Conservation (phyloP, 2,329 filamentous ascomycete species). For the Aspergillus brasiliensis region DNA sequence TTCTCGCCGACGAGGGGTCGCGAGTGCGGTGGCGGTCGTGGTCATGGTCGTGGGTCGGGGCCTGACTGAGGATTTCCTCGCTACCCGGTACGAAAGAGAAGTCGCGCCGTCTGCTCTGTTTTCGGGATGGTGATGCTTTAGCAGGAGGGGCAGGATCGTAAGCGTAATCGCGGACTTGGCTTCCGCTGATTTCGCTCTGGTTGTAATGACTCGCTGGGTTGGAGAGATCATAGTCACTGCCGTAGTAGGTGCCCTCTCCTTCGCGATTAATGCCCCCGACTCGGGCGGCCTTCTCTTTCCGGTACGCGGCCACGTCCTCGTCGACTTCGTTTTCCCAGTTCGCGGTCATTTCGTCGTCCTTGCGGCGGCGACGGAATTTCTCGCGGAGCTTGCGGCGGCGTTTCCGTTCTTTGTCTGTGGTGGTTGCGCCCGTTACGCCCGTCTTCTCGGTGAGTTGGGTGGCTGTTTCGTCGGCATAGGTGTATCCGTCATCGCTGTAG, state of each 20-base stretch:
- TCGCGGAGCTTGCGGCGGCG: slow-evolving; percentile 42
- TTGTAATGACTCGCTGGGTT: slow-evolving; percentile 58
- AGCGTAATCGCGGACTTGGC: slow-evolving; percentile 50
- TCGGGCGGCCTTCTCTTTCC: slow-evolving; percentile 79
- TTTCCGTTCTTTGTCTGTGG: slow-evolving; percentile 21
- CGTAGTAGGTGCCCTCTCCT: slow-evolving; percentile 80
- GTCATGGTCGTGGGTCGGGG: slow-evolving; percentile 36
- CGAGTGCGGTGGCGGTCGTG: slow-evolving; percentile 17
- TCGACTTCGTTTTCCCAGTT: slow-evolving; percentile 64
- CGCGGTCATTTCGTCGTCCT: slow-evolving; percentile 37
- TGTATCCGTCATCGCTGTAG: slow-evolving; percentile 69
- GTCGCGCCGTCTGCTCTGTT: slow-evolving; percentile 33
- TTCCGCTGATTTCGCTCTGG: slow-evolving; percentile 44
- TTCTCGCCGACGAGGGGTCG: slow-evolving; percentile 32
- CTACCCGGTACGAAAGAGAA: slow-evolving; percentile 56
- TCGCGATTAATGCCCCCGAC: slow-evolving; percentile 88
- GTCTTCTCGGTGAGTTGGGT: slow-evolving; percentile 42
- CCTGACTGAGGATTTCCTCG: slow-evolving; percentile 44
- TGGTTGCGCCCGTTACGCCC: neutral
- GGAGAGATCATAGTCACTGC: slow-evolving; percentile 68
- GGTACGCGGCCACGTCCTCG: slow-evolving; percentile 77
- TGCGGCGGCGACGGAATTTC: slow-evolving; percentile 40
- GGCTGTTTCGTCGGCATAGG: slow-evolving; percentile 44
- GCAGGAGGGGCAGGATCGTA: slow-evolving; percentile 25
- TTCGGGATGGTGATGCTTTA: slow-evolving; percentile 12